These are phyloP conservation scores for Saccharomycopsis fibuligera DNA, from an alignment of 805 yeast species.

Conservation along the genomic window DNA sequence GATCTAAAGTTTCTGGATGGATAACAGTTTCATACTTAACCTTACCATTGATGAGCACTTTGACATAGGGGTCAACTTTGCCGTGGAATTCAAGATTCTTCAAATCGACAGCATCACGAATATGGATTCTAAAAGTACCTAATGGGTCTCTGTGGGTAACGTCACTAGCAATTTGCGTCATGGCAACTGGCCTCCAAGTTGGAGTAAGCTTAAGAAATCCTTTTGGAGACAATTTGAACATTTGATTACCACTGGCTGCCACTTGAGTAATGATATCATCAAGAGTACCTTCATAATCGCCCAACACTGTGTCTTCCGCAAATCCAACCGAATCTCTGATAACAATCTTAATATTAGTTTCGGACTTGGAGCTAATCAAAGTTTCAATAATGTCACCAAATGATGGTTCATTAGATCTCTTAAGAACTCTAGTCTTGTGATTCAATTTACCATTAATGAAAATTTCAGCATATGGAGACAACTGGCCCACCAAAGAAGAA, in stretches of 20 bases:
- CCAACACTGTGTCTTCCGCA: constrained; percentile 42
- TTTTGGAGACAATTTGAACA: constrained; percentile 43
- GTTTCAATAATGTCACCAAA: constrained; percentile 62
- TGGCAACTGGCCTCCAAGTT: constrained; percentile 64
- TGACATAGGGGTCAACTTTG: constrained; percentile 68
- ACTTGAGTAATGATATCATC: constrained; percentile 49
- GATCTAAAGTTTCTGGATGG: constrained; percentile 47
- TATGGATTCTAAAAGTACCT: constrained; percentile 58
- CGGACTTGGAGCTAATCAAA: constrained; percentile 54
- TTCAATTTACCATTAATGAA: constrained; percentile 50
- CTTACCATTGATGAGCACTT: constrained; percentile 52
- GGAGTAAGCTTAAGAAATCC: constrained; percentile 53
- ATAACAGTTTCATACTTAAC: constrained; percentile 48
- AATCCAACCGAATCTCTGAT: constrained; percentile 55
- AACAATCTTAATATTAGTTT: constrained; percentile 46
- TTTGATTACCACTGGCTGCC: constrained; percentile 40
- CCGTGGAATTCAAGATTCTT: constrained; percentile 60
- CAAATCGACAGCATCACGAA: constrained; percentile 47
- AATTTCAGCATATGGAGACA: constrained; percentile 64
- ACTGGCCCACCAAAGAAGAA: constrained; percentile 38
- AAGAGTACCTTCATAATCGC: constrained; percentile 43
- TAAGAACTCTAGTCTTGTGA: constrained; percentile 54
- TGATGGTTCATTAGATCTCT: constrained; percentile 64
- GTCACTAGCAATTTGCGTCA: constrained; percentile 43
- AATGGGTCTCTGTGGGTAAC: constrained; percentile 49